Evolutionary conservation across 1,139 yeast species (phyloP), one percentile per base, ranked within the genome.

Genomic region (Kurtzmaniella quercitrusa): DNA sequence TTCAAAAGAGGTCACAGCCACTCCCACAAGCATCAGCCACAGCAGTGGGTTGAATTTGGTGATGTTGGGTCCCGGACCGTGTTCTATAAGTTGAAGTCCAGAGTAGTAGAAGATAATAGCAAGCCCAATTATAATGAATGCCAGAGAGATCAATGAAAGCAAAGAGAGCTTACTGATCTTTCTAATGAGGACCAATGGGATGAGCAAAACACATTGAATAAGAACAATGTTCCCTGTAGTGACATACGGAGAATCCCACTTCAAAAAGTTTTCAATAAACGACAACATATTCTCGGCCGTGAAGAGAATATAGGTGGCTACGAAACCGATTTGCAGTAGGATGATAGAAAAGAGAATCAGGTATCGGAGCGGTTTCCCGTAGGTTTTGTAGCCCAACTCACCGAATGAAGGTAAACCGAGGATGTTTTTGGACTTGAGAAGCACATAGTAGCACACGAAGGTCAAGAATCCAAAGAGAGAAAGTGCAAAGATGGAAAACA

Each of bases 1-100:
- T 65, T 85, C 94, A 56, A 83, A 85, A 1, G 93, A 82, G 47
- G 87, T 85, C 17, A 85, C 88, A 0, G 91, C 91, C 2, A 86
- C 88, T 3, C 94, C 94, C 46, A 85, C 78, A 50, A 85, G 81
- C 68, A 85, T 68, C 1, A 91, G 77, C 85, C 90, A 85, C 46
- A 75, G 66, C 39, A 74, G 70, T n/a, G 75, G 51, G 58, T 85
- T 85, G 58, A 85, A 77, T 16, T 68, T 63, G 19, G 59, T 58
- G 37, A 77, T 69, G 50, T 72, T 68, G 3, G 79, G 77, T 0
- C 81, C 77, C 11, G 73, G 45, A 0, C 87, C 87, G 43, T 75
- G 62, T 0, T 50, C 44, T 11, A 72, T 44, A 41, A 79, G 60
- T 48, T 77, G 77, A n/a, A 59, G 54, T 0, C 77, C 66, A 0